These are phyloP conservation scores for Lonicera japonica DNA, from an alignment of 129 eudicot genomes.

Conservation along the genomic window DNA sequence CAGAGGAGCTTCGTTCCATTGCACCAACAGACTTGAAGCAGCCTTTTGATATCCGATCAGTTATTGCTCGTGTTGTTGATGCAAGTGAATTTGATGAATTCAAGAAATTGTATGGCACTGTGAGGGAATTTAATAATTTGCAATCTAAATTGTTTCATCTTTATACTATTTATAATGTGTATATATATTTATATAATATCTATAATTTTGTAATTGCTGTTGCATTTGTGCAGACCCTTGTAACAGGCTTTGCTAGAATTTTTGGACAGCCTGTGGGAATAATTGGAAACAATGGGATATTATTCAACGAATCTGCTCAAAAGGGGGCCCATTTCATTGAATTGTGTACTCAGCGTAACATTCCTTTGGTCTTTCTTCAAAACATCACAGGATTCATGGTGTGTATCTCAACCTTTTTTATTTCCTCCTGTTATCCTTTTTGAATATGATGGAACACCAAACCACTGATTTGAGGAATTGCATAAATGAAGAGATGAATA, in stretches of 20 bases:
- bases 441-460: not conserved
- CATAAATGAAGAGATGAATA: no score
- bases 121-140: slow-evolving; percentile 44
- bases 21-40: slow-evolving; percentile 93
- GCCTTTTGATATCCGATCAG: slow-evolving; percentile 75
- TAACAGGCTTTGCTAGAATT: slow-evolving; percentile 90
- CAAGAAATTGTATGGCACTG: slow-evolving; percentile 99
- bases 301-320: slow-evolving; percentile 84
- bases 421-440: not conserved
- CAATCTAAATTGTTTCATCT: slow-evolving; percentile 12
- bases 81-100: slow-evolving; percentile 97
- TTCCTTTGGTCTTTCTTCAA: slow-evolving; percentile 90
- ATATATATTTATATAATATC: not conserved
- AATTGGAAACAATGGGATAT: slow-evolving; percentile 84
- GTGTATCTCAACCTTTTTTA: slow-evolving; percentile 18
- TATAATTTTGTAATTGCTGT: not conserved
- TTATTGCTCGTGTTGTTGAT: slow-evolving; percentile 91
- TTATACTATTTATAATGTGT: no score
- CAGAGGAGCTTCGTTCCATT: slow-evolving; percentile 68
- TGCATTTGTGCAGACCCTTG: slow-evolving; percentile 69
- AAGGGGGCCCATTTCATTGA: slow-evolving; percentile 96
- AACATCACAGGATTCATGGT: slow-evolving; percentile 99
- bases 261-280: slow-evolving; percentile 93
- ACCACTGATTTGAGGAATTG: no score
- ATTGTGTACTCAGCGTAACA: slow-evolving; percentile 84